Evolutionary conservation across 768 basidiomycete genomes (phyloP).

Genomic region (Hortiboletus flavorubellus): DNA sequence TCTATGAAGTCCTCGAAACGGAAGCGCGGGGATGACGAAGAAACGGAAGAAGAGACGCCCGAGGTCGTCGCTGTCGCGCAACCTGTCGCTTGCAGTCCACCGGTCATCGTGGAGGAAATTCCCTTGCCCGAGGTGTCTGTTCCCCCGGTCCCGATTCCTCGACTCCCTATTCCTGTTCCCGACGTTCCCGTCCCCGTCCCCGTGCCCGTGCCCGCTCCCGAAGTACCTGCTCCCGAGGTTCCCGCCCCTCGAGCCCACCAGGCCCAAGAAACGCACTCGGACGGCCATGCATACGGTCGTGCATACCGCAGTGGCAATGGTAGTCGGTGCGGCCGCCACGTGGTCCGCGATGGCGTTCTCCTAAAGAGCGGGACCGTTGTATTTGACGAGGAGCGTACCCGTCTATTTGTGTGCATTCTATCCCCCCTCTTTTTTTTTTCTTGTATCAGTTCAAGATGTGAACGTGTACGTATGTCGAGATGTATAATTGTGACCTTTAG

Average conservation of each 20-base stretch:
- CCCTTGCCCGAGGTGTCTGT: not conserved
- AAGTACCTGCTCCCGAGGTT: not conserved
- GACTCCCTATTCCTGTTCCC: not conserved
- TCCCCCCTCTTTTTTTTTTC: not conserved
- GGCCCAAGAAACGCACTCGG: constrained; percentile 43
- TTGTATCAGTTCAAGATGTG: not conserved
- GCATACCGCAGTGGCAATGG: constrained; percentile 60
- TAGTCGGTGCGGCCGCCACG: constrained; percentile 65
- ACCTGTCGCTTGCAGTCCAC: not conserved
- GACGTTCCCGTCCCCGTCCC: not conserved
- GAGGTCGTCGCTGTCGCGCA: not conserved
- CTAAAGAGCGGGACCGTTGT: constrained; percentile 33
- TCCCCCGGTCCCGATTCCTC: constrained; percentile 4
- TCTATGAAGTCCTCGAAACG: constrained; percentile 52
- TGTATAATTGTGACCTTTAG: constrained; percentile 10
- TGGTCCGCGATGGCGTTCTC: constrained; percentile 73
- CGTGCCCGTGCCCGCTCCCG: not conserved
- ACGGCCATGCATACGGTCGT: constrained; percentile 38
- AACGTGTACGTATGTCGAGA: not conserved
- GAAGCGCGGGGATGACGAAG: constrained; percentile 52
- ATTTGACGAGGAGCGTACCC: not conserved
- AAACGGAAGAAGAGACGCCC: constrained; percentile 18
- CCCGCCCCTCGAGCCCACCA: constrained; percentile 15
- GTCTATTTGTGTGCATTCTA: not conserved
- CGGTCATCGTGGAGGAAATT: not conserved